A percentile compares a stretch with the other conserved stretches of the same genome.
Evolutionary conservation across 345 rosid species (phyloP).

Genomic region (Microthlaspi erraticum): DNA sequence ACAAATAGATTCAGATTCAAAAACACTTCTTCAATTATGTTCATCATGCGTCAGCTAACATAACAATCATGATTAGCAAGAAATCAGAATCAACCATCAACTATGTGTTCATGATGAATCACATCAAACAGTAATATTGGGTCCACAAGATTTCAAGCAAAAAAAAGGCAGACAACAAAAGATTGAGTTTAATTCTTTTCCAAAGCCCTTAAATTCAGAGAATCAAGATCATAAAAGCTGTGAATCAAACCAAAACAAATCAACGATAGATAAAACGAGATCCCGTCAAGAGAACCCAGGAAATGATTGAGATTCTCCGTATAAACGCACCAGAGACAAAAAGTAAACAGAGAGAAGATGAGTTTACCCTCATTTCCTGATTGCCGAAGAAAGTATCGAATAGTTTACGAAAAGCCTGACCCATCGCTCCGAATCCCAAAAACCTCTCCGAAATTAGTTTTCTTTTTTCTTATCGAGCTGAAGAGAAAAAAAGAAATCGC

Average conservation of each 20-base stretch:
- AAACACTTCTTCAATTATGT: neutral
- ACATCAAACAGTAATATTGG: neutral
- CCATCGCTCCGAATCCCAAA: slow-evolving; percentile 51
- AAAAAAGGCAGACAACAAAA: neutral
- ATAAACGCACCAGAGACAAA: neutral
- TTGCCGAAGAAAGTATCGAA: slow-evolving; percentile 90
- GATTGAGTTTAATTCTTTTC: no score
- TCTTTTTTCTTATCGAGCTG: neutral
- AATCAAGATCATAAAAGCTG: slow-evolving; percentile 8
- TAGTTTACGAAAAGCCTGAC: slow-evolving; percentile 91
- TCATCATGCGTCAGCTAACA: slow-evolving; percentile 16
- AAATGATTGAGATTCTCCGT: neutral
- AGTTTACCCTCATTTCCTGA: slow-evolving; percentile 82
- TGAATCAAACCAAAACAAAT: slow-evolving; percentile 10
- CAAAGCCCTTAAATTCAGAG: neutral
- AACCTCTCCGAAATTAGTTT: neutral
- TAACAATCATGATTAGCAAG: neutral
- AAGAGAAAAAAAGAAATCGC: neutral
- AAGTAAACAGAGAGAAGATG: slow-evolving; percentile 20
- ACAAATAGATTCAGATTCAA: slow-evolving; percentile 1
- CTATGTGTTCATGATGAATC: slow-evolving; percentile 11
- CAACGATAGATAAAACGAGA: slow-evolving; percentile 2
- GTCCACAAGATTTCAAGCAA: neutral
- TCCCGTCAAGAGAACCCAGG: slow-evolving; percentile 4
- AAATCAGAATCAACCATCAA: neutral